A percentile compares a stretch with the other conserved stretches of the same genome.
Conservation (phyloP, 2,329 filamentous ascomycete species). For the Fusarium chlamydosporum region DNA sequence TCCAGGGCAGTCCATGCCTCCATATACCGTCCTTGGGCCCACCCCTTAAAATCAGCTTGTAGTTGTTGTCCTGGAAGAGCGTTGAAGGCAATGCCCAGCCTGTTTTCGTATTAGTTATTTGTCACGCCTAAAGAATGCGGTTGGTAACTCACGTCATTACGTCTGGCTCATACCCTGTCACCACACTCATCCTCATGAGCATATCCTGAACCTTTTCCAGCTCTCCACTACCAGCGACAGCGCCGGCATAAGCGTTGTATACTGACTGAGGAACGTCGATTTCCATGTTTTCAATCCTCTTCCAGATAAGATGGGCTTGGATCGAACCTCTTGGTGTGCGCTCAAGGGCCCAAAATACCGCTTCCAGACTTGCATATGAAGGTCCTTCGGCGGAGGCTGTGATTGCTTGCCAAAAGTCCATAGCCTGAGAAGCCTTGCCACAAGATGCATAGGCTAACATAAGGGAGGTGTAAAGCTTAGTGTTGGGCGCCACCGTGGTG, state of each 20-base stretch:
- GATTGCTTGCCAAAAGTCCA: conserved; percentile 88
- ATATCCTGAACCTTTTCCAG: conserved; percentile 76
- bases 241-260: conserved; percentile 82
- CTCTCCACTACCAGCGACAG: conserved; percentile 79
- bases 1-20: conserved; percentile 77
- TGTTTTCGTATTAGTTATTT: conserved; percentile 54
- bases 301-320: conserved; percentile 78
- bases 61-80: conserved; percentile 74
- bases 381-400: conserved; percentile 88
- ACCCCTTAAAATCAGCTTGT: conserved; percentile 79
- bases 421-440: conserved; percentile 74
- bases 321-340: conserved; percentile 69
- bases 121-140: neutral
- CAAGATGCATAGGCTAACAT: conserved; percentile 87
- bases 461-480: conserved; percentile 82
- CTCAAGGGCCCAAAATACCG: conserved; percentile 86
- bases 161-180: conserved; percentile 77
- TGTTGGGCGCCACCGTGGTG: conserved; percentile 81
- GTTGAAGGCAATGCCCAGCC: conserved; percentile 83
- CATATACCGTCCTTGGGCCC: conserved; percentile 78
- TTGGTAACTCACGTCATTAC: conserved; percentile 75
- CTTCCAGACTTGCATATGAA: conserved; percentile 82
- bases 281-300: conserved; percentile 78
- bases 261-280: conserved; percentile 81
- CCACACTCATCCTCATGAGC: conserved; percentile 75